These are phyloP conservation scores for Corniculantispora saksenae DNA, from an alignment of 2,329 filamentous ascomycete species.

Conservation along the genomic window DNA sequence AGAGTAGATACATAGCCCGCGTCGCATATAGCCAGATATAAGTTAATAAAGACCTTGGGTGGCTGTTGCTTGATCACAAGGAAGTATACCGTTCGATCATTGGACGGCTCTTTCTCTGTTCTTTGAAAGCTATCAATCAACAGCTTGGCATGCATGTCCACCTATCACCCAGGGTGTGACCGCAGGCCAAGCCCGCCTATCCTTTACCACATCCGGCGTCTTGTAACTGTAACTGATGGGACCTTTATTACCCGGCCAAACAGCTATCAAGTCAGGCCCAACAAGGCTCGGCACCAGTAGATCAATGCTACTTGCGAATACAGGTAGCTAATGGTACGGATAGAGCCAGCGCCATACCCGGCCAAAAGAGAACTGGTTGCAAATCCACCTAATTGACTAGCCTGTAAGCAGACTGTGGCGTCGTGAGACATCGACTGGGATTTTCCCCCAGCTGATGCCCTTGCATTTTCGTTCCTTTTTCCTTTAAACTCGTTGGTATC, in stretches of 20 bases:
- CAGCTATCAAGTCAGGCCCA: too few species aligned
- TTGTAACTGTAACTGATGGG: neutral
- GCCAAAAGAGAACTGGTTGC: neutral
- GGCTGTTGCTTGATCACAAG: too few species aligned
- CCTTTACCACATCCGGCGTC: neutral
- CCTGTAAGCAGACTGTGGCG: neutral
- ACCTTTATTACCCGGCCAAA: too few species aligned
- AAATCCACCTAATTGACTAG: neutral
- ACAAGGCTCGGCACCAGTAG: too few species aligned
- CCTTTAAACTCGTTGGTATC: neutral
- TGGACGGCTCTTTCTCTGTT: too few species aligned
- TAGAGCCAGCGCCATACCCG: too few species aligned
- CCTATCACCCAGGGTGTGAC: too few species aligned
- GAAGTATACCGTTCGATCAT: too few species aligned
- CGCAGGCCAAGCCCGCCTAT: neutral
- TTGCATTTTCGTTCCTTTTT: neutral
- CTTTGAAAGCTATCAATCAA: too few species aligned
- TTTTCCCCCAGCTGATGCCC: neutral
- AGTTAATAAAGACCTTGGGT: neutral
- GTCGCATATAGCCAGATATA: neutral
- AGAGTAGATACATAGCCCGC: neutral
- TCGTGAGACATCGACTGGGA: constrained; percentile 13
- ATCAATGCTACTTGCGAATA: too few species aligned
- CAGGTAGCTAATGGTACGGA: too few species aligned
- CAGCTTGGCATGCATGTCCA: too few species aligned